Evolutionary conservation across 345 rosid species (phyloP), one percentile per base, ranked within the genome.

Genomic region (Mangifera indica): DNA sequence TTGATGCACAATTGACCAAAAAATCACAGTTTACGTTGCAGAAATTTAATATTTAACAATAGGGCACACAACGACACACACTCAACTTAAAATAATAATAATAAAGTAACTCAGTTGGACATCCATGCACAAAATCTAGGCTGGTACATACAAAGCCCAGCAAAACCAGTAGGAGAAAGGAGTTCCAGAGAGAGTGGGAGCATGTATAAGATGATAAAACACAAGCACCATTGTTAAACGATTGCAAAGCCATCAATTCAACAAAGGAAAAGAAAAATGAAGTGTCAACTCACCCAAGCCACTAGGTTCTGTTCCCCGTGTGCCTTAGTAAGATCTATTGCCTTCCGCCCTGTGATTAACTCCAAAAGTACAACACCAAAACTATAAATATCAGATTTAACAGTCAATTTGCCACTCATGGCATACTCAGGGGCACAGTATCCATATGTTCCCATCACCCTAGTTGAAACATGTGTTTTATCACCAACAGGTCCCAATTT

Each of bases 341-440:
- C 98, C 83, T 84, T 95, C 71, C 92, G 78, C 3, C 99, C 99
- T 2, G 96, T 89, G 73, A 95, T 93, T 61, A 95, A 77, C 84
- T 95, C 99, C 84, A 95, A 77, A 71, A 95, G 72, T 67, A 95
- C 97, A 40, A 93, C 99, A 59, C 99, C 99, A n/a, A 92, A 95
- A 84, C 98, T 77, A 84, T 95, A 95, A 52, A 95, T 91, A 79
- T 95, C 99, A 45, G 99, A 95, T 79, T 91, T 92, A 9, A 87
- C 84, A 53, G 99, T 95, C 81, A 95, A 72, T 68, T 93, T 92
- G 56, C 99, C 99, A 51, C 96, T 95, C 98, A 92, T 93, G 32
- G 98, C 98, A 26, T 95, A 95, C 75, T 95, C 99, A 0, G 99
- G 99, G 25, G 99, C 99, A 72, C 99, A 95, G 71, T 95, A 95